Evolutionary conservation across 805 yeast genomes (phyloP).

Genomic region (Saccharomycopsis fibuligera): DNA sequence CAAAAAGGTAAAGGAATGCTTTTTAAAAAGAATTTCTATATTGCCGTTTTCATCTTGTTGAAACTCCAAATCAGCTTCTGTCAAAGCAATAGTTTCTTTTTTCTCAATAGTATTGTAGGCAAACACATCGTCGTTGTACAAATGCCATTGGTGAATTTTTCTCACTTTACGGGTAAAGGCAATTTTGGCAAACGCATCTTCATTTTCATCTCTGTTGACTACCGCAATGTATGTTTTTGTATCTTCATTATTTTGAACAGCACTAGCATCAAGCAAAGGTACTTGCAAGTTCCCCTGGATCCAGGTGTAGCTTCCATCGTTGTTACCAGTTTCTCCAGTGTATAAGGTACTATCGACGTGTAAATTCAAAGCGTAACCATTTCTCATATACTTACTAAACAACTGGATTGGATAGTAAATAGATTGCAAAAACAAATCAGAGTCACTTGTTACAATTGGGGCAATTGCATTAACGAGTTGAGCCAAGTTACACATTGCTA

Average conservation of each 20-base stretch:
- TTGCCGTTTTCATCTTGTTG: neutral
- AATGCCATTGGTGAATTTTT: slow-evolving; percentile 23
- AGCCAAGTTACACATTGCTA: slow-evolving; percentile 33
- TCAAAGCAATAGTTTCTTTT: slow-evolving; percentile 23
- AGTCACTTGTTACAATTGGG: slow-evolving; percentile 30
- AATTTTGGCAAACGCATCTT: slow-evolving; percentile 25
- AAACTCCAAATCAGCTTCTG: slow-evolving; percentile 21
- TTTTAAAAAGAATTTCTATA: neutral
- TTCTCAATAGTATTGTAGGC: slow-evolving; percentile 28
- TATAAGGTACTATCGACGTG: slow-evolving; percentile 29
- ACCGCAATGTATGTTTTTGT: slow-evolving; percentile 27
- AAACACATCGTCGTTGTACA: slow-evolving; percentile 28
- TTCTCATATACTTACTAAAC: slow-evolving; percentile 29
- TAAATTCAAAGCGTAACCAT: slow-evolving; percentile 27
- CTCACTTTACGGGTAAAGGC: slow-evolving; percentile 21
- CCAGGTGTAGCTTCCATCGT: slow-evolving; percentile 24
- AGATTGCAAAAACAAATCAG: slow-evolving; percentile 28
- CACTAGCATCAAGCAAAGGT: slow-evolving; percentile 28
- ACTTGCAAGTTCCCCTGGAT: slow-evolving; percentile 23
- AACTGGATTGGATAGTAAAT: slow-evolving; percentile 28
- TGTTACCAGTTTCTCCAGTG: slow-evolving; percentile 26
- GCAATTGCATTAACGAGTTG: slow-evolving; percentile 33
- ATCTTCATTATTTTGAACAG: slow-evolving; percentile 24
- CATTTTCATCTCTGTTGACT: slow-evolving; percentile 26
- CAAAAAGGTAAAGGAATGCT: slow-evolving; percentile 6